A percentile compares a stretch with the other conserved stretches of the same genome.
Conservation (phyloP, 2,329 filamentous ascomycete species). For the Fusarium sublunatum region DNA sequence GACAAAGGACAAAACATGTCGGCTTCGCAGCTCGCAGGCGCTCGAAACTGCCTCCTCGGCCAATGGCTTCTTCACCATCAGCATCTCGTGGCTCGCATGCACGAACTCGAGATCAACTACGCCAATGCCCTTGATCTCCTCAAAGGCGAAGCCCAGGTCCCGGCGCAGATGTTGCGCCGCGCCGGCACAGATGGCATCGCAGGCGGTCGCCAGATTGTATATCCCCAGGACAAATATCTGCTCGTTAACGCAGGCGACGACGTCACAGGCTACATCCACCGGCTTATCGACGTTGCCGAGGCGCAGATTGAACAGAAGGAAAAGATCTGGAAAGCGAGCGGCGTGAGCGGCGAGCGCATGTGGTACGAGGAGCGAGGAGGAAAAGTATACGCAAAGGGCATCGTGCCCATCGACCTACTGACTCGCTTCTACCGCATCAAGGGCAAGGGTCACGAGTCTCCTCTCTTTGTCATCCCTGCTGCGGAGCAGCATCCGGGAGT, state of each 20-base stretch:
- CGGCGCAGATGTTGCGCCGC: slow-evolving; percentile 63
- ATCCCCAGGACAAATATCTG: slow-evolving; percentile 66
- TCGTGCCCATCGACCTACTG: slow-evolving; percentile 61
- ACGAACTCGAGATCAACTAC: slow-evolving; percentile 67
- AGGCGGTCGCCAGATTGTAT: slow-evolving; percentile 62
- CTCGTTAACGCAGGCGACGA: slow-evolving; percentile 66
- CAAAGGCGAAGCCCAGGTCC: slow-evolving; percentile 61
- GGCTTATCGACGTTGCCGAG: slow-evolving; percentile 60
- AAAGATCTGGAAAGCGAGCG: slow-evolving; percentile 50
- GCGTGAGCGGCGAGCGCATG: slow-evolving; percentile 56
- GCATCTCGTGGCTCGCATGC: slow-evolving; percentile 64
- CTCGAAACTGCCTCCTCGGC: slow-evolving; percentile 65
- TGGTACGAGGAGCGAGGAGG: slow-evolving; percentile 47
- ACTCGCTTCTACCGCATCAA: slow-evolving; percentile 66
- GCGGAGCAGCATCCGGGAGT: slow-evolving; percentile 59
- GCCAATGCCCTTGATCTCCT: slow-evolving; percentile 63
- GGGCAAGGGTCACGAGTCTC: slow-evolving; percentile 54
- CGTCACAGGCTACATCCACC: slow-evolving; percentile 59
- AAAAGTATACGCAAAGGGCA: slow-evolving; percentile 54
- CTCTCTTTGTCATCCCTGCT: slow-evolving; percentile 66
- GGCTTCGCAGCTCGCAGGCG: slow-evolving; percentile 53
- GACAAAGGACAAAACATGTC: slow-evolving; percentile 37
- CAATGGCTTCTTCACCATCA: slow-evolving; percentile 68
- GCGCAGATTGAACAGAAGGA: slow-evolving; percentile 52
- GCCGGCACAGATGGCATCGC: slow-evolving; percentile 64